These are phyloP conservation scores for Coniella vitis DNA, from an alignment of 2,329 filamentous ascomycete species.

Conservation along the genomic window DNA sequence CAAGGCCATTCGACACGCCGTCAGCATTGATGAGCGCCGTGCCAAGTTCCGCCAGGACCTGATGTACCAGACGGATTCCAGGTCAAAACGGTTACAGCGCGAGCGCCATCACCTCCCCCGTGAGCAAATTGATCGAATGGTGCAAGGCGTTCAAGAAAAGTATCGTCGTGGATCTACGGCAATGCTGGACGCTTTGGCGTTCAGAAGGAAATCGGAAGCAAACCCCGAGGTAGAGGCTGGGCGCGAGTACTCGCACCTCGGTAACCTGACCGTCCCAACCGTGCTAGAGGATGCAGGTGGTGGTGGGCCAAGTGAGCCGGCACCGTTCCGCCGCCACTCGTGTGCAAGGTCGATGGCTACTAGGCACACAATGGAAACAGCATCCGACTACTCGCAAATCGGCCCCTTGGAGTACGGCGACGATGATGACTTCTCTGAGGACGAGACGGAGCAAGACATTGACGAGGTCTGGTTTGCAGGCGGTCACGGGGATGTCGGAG, in stretches of 20 bases:
- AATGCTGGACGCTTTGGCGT: neutral
- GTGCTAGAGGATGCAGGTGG: slow-evolving; percentile 10
- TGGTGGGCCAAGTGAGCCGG: slow-evolving; percentile 21
- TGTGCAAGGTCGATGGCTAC: slow-evolving; percentile 19
- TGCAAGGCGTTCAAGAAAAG: slow-evolving; percentile 28
- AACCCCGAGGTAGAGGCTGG: slow-evolving; percentile 5
- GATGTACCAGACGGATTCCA: slow-evolving; percentile 44
- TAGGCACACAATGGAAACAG: slow-evolving; percentile 22
- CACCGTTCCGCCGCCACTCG: slow-evolving; percentile 36
- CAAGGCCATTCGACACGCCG: slow-evolving; percentile 60
- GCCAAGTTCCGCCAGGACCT: slow-evolving; percentile 68
- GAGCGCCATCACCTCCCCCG: slow-evolving; percentile 17
- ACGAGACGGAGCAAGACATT: slow-evolving; percentile 59
- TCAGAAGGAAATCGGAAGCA: neutral
- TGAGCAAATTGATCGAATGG: slow-evolving; percentile 15
- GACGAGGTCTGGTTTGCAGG: slow-evolving; percentile 78
- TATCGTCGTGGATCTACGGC: slow-evolving; percentile 23
- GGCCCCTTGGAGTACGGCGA: slow-evolving; percentile 21
- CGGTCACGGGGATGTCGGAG: slow-evolving; percentile 71
- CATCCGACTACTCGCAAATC: slow-evolving; percentile 26
- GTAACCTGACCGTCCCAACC: slow-evolving; percentile 5
- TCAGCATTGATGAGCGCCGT: slow-evolving; percentile 63
- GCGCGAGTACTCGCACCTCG: slow-evolving; percentile 7
- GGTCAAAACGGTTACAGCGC: slow-evolving; percentile 17
- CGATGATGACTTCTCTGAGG: slow-evolving; percentile 31